Conservation (phyloP, 768 basidiomycete genomes). For the Russula sp. region DNA sequence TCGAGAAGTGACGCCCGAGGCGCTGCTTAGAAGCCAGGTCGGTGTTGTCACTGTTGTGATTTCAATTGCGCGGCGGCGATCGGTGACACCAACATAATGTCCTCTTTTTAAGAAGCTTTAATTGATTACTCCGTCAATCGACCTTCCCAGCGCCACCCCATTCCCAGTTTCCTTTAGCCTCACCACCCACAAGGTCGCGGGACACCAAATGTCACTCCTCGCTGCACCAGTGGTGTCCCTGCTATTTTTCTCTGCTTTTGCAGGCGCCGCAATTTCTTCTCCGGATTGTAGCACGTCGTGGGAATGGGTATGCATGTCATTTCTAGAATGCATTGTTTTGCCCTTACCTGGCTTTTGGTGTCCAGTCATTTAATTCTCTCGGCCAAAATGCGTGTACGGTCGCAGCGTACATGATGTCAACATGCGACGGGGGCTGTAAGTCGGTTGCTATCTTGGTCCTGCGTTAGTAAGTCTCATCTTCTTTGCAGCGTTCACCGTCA, state of each 20-base stretch:
- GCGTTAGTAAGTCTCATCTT: neutral
- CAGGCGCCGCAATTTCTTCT: neutral
- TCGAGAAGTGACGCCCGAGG: too few species aligned
- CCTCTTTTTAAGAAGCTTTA: neutral
- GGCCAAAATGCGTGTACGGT: conserved; percentile 8
- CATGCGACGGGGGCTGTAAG: conserved; percentile 7
- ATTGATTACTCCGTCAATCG: neutral
- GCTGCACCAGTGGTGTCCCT: neutral
- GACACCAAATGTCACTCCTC: neutral
- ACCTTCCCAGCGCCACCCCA: neutral
- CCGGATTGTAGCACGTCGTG: neutral
- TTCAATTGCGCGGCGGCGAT: too few species aligned
- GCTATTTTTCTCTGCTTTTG: neutral
- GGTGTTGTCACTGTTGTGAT: too few species aligned
- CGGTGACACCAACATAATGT: too few species aligned
- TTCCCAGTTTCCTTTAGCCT: neutral
- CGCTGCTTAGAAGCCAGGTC: too few species aligned
- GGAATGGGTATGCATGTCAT: neutral
- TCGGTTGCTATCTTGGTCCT: neutral
- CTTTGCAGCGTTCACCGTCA: neutral
- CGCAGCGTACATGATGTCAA: neutral
- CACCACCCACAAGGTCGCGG: neutral
- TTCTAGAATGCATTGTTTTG: neutral
- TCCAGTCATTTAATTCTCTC: conserved; percentile 2
- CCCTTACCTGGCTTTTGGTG: neutral